Evolutionary conservation across 225 moss, liverwort and hornwort species (phyloP).

Genomic region (Polytrichum commune): DNA sequence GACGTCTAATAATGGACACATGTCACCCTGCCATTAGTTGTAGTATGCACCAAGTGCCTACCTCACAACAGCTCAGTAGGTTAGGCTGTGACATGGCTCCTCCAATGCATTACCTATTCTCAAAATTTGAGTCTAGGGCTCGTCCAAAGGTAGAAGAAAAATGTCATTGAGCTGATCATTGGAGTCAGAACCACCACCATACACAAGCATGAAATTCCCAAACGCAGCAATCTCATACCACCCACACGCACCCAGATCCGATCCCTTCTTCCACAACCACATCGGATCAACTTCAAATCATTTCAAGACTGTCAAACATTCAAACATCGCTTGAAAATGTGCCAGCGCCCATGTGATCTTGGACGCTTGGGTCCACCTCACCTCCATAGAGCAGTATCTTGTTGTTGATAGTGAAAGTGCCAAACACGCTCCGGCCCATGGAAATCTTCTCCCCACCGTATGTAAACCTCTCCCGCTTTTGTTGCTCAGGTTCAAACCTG

Average conservation of each 20-base stretch:
- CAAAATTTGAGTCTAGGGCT: not conserved
- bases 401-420: slow-evolving; percentile 57
- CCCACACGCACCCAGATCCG: slow-evolving; percentile 73
- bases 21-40: too few relatives aligned
- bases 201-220: slow-evolving; percentile 68
- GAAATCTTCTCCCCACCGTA: slow-evolving; percentile 41
- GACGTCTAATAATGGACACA: too few relatives aligned
- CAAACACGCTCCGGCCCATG: slow-evolving; percentile 77
- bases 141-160: slow-evolving; percentile 51
- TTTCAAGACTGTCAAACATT: slow-evolving; percentile 43
- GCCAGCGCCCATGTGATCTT: slow-evolving; percentile 81
- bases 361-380: slow-evolving; percentile 87
- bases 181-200: slow-evolving; percentile 82
- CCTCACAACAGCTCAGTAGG: too few relatives aligned
- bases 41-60: too few relatives aligned
- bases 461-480: slow-evolving; percentile 54
- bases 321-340: slow-evolving; percentile 65
- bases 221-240: slow-evolving; percentile 73
- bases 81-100: too few relatives aligned
- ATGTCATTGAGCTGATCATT: slow-evolving; percentile 78
- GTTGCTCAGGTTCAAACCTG: slow-evolving; percentile 48
- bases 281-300: slow-evolving; percentile 41
- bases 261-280: slow-evolving; percentile 20
- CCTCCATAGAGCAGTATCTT: slow-evolving; percentile 67
- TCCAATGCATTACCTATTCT: too few relatives aligned